Conservation (phyloP, 495 filamentous ascomycete species). For the Talaromyces proteolyticus region DNA sequence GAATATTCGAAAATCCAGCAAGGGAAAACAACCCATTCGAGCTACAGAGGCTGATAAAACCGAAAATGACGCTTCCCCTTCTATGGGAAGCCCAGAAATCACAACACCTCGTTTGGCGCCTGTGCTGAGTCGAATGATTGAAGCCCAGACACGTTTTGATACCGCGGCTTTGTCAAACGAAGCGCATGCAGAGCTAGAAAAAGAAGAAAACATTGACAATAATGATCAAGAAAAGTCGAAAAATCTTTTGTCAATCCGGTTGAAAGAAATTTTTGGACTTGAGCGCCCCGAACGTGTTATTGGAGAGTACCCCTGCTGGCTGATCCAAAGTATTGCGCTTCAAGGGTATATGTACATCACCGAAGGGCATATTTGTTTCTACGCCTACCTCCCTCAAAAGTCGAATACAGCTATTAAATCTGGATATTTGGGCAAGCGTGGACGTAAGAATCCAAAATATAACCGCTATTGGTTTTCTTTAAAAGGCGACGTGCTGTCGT, state of each 20-base stretch:
- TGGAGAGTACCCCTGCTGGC: constrained; percentile 88
- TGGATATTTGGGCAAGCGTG: constrained; percentile 83
- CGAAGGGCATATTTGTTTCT: constrained; percentile 89
- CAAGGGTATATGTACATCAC: constrained; percentile 98
- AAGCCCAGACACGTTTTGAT: constrained; percentile 67
- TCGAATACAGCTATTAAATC: constrained; percentile 76
- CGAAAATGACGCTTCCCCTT: background rate
- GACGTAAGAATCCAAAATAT: constrained; percentile 82
- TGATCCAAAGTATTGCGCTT: constrained; percentile 86
- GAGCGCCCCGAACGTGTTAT: constrained; percentile 79
- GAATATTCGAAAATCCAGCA: constrained; percentile 32
- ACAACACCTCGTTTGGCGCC: constrained; percentile 54
- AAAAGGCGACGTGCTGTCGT: constrained; percentile 92
- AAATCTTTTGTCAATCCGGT: constrained; percentile 53
- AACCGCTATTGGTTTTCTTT: constrained; percentile 95
- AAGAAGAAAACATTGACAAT: constrained; percentile 4
- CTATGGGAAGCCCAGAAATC: constrained; percentile 17
- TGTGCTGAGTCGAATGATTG: constrained; percentile 75
- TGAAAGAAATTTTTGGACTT: constrained; percentile 89
- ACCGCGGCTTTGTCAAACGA: constrained; percentile 18
- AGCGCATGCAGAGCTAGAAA: constrained; percentile 8
- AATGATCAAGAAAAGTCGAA: constrained; percentile 4
- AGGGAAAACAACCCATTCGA: constrained; percentile 3
- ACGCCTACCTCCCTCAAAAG: constrained; percentile 92
- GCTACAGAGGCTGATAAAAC: background rate